Conservation (phyloP, 2,329 filamentous ascomycete species). For the Trichophyton simii region DNA sequence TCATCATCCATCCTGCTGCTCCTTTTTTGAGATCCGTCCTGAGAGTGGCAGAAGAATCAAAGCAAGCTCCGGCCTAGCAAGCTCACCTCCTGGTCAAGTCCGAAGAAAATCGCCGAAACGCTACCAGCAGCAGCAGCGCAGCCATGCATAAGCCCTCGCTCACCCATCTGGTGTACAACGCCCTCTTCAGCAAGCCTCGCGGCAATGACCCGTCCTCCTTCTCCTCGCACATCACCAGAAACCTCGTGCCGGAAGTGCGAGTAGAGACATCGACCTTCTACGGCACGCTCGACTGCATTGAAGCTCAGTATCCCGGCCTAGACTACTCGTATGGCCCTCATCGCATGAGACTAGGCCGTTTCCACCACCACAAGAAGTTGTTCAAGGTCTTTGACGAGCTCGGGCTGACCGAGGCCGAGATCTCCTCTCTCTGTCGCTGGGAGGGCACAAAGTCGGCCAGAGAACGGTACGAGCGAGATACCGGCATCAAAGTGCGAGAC, state of each 20-base stretch:
- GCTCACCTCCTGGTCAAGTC: no score
- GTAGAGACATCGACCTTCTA: conserved; percentile 53
- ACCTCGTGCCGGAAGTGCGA: conserved; percentile 53
- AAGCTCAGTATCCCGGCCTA: conserved; percentile 54
- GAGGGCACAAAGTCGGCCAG: conserved; percentile 38
- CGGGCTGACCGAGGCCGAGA: conserved; percentile 46
- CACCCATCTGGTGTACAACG: conserved; percentile 45
- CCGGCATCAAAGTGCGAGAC: conserved; percentile 47
- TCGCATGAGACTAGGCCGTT: conserved; percentile 49
- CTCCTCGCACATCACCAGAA: conserved; percentile 46
- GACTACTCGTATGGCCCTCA: conserved; percentile 52
- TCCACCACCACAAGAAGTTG: conserved; percentile 47
- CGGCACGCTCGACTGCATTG: conserved; percentile 50
- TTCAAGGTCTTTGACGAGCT: conserved; percentile 51
- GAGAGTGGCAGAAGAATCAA: no score
- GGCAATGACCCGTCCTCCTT: conserved; percentile 47
- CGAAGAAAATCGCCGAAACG: neutral
- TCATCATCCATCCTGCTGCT: no score
- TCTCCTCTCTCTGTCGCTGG: conserved; percentile 51
- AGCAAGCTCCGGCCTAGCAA: no score
- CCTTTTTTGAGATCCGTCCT: no score
- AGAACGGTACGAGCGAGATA: conserved; percentile 40
- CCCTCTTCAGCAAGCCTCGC: conserved; percentile 45
- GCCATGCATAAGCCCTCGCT: conserved; percentile 50
- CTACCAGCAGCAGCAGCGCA: conserved; percentile 6